Evolutionary conservation across 1,284 basidiomycete genomes (phyloP).

Genomic region (Cutaneotrichosporon arboriforme): DNA sequence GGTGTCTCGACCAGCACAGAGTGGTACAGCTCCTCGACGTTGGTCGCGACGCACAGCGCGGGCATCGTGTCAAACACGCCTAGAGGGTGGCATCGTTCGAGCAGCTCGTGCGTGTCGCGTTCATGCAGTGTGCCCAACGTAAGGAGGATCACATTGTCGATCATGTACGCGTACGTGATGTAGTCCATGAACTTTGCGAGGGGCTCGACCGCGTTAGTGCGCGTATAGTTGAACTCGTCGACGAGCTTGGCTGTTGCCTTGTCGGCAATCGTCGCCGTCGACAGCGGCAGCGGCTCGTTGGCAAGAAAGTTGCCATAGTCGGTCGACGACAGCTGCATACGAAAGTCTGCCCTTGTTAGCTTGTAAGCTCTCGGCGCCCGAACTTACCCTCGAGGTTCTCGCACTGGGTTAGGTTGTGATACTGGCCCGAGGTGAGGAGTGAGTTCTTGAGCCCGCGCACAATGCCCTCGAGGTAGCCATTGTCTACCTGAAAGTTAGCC

Average conservation of each 20-base stretch:
- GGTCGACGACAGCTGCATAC: slow-evolving; percentile 87
- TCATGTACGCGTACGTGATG: slow-evolving; percentile 98
- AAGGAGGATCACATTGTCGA: slow-evolving; percentile 96
- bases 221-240: slow-evolving; percentile 92
- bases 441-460: slow-evolving; percentile 92
- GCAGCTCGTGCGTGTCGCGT: slow-evolving; percentile 91
- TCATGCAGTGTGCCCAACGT: slow-evolving; percentile 98
- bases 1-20: slow-evolving; percentile 97
- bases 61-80: slow-evolving; percentile 99
- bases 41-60: slow-evolving; percentile 96
- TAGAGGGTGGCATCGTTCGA: slow-evolving; percentile 94
- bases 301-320: slow-evolving; percentile 99
- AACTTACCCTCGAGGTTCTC: slow-evolving; percentile 87
- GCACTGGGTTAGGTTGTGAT: slow-evolving; percentile 92
- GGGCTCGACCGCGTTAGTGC: slow-evolving; percentile 85
- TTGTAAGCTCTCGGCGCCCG: neutral
- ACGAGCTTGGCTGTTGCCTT: slow-evolving; percentile 93
- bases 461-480: slow-evolving; percentile 85
- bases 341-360: slow-evolving; percentile 63
- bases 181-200: slow-evolving; percentile 94
- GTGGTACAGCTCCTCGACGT: slow-evolving; percentile 98
- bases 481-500: slow-evolving; percentile 57
- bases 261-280: slow-evolving; percentile 90
- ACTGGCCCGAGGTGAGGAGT: slow-evolving; percentile 81
- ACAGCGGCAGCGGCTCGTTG: slow-evolving; percentile 91